These are phyloP conservation scores for Raphanus hybrid DNA, from an alignment of 441 rosid species.

Conservation along the genomic window DNA sequence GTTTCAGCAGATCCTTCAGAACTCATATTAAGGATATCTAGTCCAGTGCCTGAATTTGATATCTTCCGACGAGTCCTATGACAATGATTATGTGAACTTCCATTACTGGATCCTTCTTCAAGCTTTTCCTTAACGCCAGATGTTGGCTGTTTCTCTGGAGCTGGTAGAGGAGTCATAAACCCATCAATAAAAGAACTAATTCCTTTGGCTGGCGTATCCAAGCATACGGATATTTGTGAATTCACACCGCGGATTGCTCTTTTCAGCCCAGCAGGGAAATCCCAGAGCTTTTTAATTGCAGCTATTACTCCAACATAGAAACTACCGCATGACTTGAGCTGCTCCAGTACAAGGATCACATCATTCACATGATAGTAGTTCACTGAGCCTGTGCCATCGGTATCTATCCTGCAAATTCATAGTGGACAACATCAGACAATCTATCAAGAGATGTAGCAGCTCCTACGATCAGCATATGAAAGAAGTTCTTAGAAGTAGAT, in stretches of 20 bases:
- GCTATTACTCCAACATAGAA: slow-evolving; percentile 56
- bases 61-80: slow-evolving; percentile 50
- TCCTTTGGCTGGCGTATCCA: slow-evolving; percentile 41
- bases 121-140: slow-evolving; percentile 45
- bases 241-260: slow-evolving; percentile 47
- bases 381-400: slow-evolving; percentile 51
- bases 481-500: too few relatives aligned
- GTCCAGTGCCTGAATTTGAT: slow-evolving; percentile 43
- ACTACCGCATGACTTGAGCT: slow-evolving; percentile 62
- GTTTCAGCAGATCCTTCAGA: slow-evolving; percentile 83
- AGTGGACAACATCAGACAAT: slow-evolving; percentile 34
- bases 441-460: slow-evolving; percentile 31
- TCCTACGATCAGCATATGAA: not conserved
- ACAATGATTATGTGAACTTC: slow-evolving; percentile 46
- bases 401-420: slow-evolving; percentile 76
- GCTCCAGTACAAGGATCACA: slow-evolving; percentile 61
- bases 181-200: slow-evolving; percentile 41
- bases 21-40: slow-evolving; percentile 49
- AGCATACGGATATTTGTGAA: slow-evolving; percentile 45
- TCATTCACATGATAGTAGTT: slow-evolving; percentile 72
- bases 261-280: slow-evolving; percentile 47
- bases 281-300: slow-evolving; percentile 74
- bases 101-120: slow-evolving; percentile 48
- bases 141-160: slow-evolving; percentile 45
- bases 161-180: slow-evolving; percentile 41